phyloP scores from a whole-genome alignment of 257 asterid species.

The Gentiana macrophylla region DNA sequence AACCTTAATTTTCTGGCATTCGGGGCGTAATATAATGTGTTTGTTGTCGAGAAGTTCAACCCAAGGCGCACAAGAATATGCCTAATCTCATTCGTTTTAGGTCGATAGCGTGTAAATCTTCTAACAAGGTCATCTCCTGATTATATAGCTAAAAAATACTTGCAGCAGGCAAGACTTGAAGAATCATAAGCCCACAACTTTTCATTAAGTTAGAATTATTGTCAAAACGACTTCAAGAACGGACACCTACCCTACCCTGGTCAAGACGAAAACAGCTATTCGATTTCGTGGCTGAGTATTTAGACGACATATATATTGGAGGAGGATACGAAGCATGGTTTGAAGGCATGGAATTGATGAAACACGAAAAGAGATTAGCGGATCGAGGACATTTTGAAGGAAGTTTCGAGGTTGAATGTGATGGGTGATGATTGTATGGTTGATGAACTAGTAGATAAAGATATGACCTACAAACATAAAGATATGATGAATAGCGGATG shows the following conservation, averaged over 20 bases:
- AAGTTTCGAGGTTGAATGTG: conserved; percentile 48
- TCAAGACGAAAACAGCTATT: conserved; percentile 38
- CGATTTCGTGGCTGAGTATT: conserved; percentile 56
- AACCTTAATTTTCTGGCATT: too few species aligned
- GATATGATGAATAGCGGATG: too few species aligned
- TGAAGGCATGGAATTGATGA: conserved; percentile 36
- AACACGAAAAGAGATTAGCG: conserved; percentile 47
- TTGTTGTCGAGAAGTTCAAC: too few species aligned
- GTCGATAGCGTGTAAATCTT: too few species aligned
- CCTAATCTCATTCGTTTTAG: too few species aligned
- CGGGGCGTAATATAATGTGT: too few species aligned
- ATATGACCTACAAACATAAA: conserved; percentile 55
- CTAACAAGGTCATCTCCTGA: too few species aligned
- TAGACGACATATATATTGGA: conserved; percentile 42
- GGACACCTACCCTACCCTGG: conserved; percentile 25
- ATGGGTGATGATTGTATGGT: conserved; percentile 51
- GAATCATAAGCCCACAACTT: conserved; percentile 36
- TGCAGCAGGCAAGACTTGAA: conserved; percentile 36
- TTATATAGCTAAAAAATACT: too few species aligned
- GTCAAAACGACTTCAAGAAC: conserved; percentile 14
- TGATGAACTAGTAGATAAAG: conserved; percentile 85
- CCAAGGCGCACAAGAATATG: too few species aligned
- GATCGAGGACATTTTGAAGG: conserved; percentile 43
- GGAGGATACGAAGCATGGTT: conserved; percentile 54
- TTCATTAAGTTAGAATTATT: conserved; percentile 48